Evolutionary conservation across 1,139 yeast species (phyloP).

Genomic region (Candida sp.): DNA sequence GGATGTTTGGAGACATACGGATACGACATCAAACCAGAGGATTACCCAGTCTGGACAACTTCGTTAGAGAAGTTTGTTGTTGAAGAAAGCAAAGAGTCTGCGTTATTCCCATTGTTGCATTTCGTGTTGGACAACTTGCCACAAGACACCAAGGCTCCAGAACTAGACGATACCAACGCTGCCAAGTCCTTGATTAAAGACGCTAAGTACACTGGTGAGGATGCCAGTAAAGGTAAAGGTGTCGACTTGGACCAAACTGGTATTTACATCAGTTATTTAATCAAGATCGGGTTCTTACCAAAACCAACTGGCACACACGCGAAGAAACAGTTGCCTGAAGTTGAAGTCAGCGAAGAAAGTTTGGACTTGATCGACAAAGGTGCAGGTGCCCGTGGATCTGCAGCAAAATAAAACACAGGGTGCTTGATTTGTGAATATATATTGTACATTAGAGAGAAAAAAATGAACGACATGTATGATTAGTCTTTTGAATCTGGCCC

Average conservation of each 20-base stretch:
- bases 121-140: constrained; percentile 94
- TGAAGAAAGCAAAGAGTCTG: constrained; percentile 74
- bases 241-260: constrained; percentile 71
- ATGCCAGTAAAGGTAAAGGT: constrained; percentile 72
- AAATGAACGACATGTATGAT: background rate
- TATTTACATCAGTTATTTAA: constrained; percentile 77
- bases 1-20: constrained; percentile 72
- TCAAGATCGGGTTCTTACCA: constrained; percentile 79
- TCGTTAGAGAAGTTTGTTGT: constrained; percentile 79
- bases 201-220: constrained; percentile 64
- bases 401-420: constrained; percentile 34
- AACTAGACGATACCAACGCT: constrained; percentile 87
- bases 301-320: constrained; percentile 51
- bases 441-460: background rate
- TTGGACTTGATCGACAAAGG: constrained; percentile 71
- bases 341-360: constrained; percentile 61
- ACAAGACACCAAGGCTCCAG: constrained; percentile 92
- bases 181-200: constrained; percentile 65
- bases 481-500: background rate
- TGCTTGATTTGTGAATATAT: background rate
- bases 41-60: constrained; percentile 80
- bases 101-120: constrained; percentile 91
- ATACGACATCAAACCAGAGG: constrained; percentile 62
- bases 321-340: constrained; percentile 55
- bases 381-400: constrained; percentile 87